phyloP scores from a whole-genome alignment of 2,329 filamentous ascomycete genomes.

The Plenodomus biglobosus region DNA sequence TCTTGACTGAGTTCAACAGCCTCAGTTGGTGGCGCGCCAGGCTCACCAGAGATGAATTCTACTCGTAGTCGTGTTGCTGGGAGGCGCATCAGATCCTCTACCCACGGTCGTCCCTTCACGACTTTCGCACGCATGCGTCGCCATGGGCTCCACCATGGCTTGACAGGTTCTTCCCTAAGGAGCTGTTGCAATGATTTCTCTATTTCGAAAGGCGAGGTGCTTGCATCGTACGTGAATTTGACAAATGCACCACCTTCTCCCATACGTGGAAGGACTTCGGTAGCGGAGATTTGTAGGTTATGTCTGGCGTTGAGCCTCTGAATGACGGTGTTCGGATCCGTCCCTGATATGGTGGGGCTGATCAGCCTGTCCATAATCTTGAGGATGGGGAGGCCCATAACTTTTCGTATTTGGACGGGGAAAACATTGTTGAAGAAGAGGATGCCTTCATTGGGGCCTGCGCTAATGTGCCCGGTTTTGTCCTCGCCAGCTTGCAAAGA shows the following conservation, averaged over 20 bases:
- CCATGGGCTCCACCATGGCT: slow-evolving; percentile 89
- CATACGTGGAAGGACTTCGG: slow-evolving; percentile 77
- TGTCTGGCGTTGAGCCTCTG: slow-evolving; percentile 62
- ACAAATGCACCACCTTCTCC: slow-evolving; percentile 94
- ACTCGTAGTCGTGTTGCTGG: slow-evolving; percentile 76
- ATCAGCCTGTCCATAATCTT: slow-evolving; percentile 56
- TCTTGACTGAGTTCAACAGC: slow-evolving; percentile 83
- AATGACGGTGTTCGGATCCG: slow-evolving; percentile 57
- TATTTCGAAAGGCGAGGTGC: slow-evolving; percentile 54
- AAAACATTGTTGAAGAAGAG: slow-evolving; percentile 93
- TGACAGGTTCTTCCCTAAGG: slow-evolving; percentile 70
- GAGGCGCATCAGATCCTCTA: slow-evolving; percentile 85
- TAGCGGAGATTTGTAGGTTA: slow-evolving; percentile 67
- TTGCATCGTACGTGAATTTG: slow-evolving; percentile 68
- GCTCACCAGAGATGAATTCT: slow-evolving; percentile 75
- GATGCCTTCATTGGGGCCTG: slow-evolving; percentile 74
- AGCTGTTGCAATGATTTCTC: slow-evolving; percentile 63
- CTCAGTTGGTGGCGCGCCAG: slow-evolving; percentile 69
- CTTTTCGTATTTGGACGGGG: slow-evolving; percentile 71
- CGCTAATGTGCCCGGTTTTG: slow-evolving; percentile 79
- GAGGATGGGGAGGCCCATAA: slow-evolving; percentile 57
- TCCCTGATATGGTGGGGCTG: slow-evolving; percentile 54
- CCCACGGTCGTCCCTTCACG: slow-evolving; percentile 85
- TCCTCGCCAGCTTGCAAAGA: slow-evolving; percentile 58
- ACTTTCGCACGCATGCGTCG: slow-evolving; percentile 70